Conservation (phyloP, 345 rosid species). For the Camelina laxa region DNA sequence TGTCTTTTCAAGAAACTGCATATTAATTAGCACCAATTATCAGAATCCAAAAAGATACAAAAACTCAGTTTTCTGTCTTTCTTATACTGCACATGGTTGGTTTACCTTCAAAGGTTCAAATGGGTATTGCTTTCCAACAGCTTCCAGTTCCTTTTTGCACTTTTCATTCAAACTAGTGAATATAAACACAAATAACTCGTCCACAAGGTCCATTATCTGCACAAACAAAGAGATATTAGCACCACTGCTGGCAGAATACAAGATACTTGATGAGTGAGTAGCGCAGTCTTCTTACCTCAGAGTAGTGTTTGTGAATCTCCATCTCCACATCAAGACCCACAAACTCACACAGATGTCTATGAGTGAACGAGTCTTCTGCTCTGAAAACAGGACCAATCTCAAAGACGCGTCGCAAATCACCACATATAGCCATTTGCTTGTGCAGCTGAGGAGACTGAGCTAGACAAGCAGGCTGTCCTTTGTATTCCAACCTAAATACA, state of each 20-base stretch:
- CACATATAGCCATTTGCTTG: constrained; percentile 78
- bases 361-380: constrained; percentile 82
- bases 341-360: constrained; percentile 77
- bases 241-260: not conserved
- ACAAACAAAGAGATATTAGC: not conserved
- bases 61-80: not conserved
- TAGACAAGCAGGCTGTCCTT: constrained; percentile 72
- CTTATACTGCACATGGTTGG: not conserved
- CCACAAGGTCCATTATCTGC: constrained; percentile 81
- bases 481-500: constrained; percentile 78
- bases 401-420: constrained; percentile 69
- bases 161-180: constrained; percentile 65
- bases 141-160: constrained; percentile 74
- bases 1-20: constrained; percentile 77
- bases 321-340: constrained; percentile 82
- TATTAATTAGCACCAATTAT: constrained; percentile 3
- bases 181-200: constrained; percentile 59
- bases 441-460: constrained; percentile 92
- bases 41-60: constrained; percentile 11
- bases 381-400: constrained; percentile 86
- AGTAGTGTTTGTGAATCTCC: constrained; percentile 70
- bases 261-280: constrained; percentile 4
- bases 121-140: constrained; percentile 70
- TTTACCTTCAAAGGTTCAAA: constrained; percentile 81
- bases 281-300: constrained; percentile 13